These are phyloP conservation scores for Microdochium nivale DNA, from an alignment of 2,329 filamentous ascomycete genomes.

Conservation along the genomic window DNA sequence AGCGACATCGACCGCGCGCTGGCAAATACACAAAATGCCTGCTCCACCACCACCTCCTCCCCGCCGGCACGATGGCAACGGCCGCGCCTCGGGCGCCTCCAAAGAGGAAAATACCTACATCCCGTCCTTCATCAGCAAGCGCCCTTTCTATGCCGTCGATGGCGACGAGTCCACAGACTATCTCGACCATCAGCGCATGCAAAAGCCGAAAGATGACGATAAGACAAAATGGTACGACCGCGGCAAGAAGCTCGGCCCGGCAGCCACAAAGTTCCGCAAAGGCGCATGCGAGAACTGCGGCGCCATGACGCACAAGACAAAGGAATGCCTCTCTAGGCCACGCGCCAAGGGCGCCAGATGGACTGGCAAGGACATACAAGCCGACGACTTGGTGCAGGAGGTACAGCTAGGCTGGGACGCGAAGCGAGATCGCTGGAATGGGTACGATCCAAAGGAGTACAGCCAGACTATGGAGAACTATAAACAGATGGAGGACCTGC, in stretches of 20 bases:
- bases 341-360: constrained; percentile 84
- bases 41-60: constrained; percentile 27
- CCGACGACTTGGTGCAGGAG: constrained; percentile 80
- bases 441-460: constrained; percentile 89
- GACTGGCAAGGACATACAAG: constrained; percentile 88
- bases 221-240: constrained; percentile 88
- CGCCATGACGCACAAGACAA: constrained; percentile 90
- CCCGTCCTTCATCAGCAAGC: constrained; percentile 93
- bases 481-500: constrained; percentile 72
- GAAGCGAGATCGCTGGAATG: constrained; percentile 96
- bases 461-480: constrained; percentile 81
- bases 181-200: constrained; percentile 88
- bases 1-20: not conserved
- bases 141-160: constrained; percentile 86
- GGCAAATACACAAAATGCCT: constrained; percentile 24
- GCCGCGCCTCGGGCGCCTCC: constrained; percentile 31
- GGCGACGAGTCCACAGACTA: constrained; percentile 73
- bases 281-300: constrained; percentile 98
- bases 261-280: constrained; percentile 94
- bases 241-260: constrained; percentile 73
- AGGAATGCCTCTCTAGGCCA: constrained; percentile 84
- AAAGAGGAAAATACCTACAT: constrained; percentile 99
- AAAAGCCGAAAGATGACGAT: constrained; percentile 58
- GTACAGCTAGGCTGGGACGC: constrained; percentile 91
- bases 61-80: constrained; percentile 19